Conservation (phyloP, 2,329 filamentous ascomycete genomes). For the Rhytidhysteron rufulum region DNA sequence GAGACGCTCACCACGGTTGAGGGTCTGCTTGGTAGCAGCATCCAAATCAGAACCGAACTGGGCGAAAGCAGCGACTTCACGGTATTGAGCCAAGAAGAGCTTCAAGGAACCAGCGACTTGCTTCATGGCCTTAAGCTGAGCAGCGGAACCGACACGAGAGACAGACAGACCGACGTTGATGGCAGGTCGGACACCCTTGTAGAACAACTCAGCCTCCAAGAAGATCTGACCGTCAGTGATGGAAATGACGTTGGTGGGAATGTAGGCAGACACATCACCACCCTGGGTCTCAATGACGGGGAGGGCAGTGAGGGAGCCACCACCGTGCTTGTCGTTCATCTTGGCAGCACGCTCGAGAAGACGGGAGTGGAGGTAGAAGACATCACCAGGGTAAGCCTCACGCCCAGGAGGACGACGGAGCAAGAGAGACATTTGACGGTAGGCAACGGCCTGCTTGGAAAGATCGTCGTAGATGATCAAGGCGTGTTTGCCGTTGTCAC, state of each 20-base stretch:
- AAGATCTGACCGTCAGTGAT: slow-evolving; percentile 99
- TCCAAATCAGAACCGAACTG: slow-evolving; percentile 99
- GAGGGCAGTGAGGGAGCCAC: slow-evolving; percentile 94
- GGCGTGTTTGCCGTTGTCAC: slow-evolving; percentile 83
- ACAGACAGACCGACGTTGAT: slow-evolving; percentile 99
- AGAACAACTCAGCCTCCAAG: slow-evolving; percentile 98
- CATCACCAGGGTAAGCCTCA: slow-evolving; percentile 99
- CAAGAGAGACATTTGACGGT: slow-evolving; percentile 98
- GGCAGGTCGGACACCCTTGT: slow-evolving; percentile 99
- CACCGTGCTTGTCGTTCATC: slow-evolving; percentile 93
- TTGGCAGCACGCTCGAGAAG: slow-evolving; percentile 99
- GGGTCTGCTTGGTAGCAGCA: slow-evolving; percentile 97
- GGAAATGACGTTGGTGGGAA: slow-evolving; percentile 99
- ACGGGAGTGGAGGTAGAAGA: slow-evolving; percentile 99
- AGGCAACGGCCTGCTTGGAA: slow-evolving; percentile 95
- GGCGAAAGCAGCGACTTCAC: slow-evolving; percentile 98
- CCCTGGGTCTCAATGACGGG: slow-evolving; percentile 99
- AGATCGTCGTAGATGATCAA: slow-evolving; percentile 93
- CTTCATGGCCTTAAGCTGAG: slow-evolving; percentile 99
- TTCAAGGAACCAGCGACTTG: slow-evolving; percentile 99
- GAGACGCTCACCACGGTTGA: slow-evolving; percentile 95
- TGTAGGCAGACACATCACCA: slow-evolving; percentile 99
- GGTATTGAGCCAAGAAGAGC: slow-evolving; percentile 99
- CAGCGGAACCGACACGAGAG: slow-evolving; percentile 98
- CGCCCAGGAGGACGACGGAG: slow-evolving; percentile 96